phyloP scores from a whole-genome alignment of 2,329 filamentous ascomycete genomes.

The Ophiocordyceps camponoti-saundersi region DNA sequence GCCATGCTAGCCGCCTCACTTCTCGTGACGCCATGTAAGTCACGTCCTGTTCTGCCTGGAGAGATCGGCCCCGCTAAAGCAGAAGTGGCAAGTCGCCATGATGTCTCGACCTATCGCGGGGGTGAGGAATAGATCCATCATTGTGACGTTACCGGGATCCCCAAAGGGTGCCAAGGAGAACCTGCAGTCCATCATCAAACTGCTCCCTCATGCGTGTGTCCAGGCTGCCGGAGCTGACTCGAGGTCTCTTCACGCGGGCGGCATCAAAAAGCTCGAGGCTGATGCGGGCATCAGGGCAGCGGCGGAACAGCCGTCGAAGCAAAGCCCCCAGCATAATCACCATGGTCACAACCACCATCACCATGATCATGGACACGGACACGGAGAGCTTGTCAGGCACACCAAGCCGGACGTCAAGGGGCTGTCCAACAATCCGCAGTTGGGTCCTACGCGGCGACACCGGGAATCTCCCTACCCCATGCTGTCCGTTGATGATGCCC shows the following conservation, averaged over 20 bases:
- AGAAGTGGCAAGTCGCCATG: constrained; percentile 53
- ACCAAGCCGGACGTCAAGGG: constrained; percentile 43
- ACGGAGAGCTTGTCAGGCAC: constrained; percentile 54
- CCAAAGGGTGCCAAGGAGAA: constrained; percentile 94
- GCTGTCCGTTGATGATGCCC: constrained; percentile 69
- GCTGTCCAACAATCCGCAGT: constrained; percentile 41
- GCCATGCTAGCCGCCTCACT: constrained; percentile 81
- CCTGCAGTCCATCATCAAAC: constrained; percentile 69
- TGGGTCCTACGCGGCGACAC: constrained; percentile 53
- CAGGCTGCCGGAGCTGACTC: constrained; percentile 78
- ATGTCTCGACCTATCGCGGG: constrained; percentile 93
- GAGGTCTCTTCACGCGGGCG: constrained; percentile 60
- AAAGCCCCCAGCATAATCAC: constrained; percentile 20
- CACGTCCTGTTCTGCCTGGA: background rate
- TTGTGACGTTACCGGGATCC: constrained; percentile 82
- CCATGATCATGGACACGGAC: constrained; percentile 25
- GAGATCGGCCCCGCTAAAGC: background rate
- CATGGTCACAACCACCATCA: constrained; percentile 18
- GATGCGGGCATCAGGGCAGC: constrained; percentile 50
- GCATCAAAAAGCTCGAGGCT: constrained; percentile 65
- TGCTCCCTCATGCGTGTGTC: constrained; percentile 87
- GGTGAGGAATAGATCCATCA: constrained; percentile 61
- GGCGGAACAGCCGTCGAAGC: constrained; percentile 15
- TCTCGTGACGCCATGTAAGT: constrained; percentile 74
- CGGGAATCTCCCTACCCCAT: constrained; percentile 85